phyloP scores from a whole-genome alignment of 75 land plant species.

The Larix kaempferi region DNA sequence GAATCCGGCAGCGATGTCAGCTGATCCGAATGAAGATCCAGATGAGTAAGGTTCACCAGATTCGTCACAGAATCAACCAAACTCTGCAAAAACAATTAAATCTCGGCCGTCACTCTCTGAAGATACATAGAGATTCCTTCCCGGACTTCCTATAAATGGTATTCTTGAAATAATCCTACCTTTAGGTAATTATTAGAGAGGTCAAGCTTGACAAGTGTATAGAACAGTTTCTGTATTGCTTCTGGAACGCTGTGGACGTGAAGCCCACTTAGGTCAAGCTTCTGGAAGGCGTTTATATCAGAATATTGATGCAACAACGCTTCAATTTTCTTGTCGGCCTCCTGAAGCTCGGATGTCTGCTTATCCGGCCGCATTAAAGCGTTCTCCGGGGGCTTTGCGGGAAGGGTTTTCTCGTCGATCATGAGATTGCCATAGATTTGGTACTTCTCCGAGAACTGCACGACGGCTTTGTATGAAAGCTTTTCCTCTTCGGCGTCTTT shows the following conservation, averaged over 20 bases:
- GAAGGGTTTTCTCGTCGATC: background rate
- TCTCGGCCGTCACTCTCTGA: background rate
- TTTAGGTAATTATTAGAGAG: conserved; percentile 57
- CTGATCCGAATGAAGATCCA: conserved; percentile 65
- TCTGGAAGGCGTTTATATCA: background rate
- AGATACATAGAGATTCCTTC: background rate
- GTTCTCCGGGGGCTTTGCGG: background rate
- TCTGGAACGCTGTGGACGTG: background rate
- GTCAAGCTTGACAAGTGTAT: conserved; percentile 36
- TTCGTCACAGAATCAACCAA: conserved; percentile 54
- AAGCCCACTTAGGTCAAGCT: background rate
- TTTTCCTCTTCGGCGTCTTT: background rate
- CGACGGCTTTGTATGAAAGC: background rate
- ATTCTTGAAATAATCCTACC: conserved; percentile 14
- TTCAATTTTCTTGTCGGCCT: background rate
- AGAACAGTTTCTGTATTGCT: background rate
- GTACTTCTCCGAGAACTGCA: background rate
- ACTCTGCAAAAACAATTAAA: conserved; percentile 13
- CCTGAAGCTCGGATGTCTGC: background rate
- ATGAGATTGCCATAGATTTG: background rate
- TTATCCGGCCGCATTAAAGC: background rate
- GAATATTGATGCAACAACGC: background rate
- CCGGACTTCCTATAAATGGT: background rate
- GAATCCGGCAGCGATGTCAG: conserved; percentile 54
- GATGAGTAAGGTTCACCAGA: conserved; percentile 40